phyloP scores from a whole-genome alignment of 2,329 filamentous ascomycete genomes.

The Cryphonectria parasitica region DNA sequence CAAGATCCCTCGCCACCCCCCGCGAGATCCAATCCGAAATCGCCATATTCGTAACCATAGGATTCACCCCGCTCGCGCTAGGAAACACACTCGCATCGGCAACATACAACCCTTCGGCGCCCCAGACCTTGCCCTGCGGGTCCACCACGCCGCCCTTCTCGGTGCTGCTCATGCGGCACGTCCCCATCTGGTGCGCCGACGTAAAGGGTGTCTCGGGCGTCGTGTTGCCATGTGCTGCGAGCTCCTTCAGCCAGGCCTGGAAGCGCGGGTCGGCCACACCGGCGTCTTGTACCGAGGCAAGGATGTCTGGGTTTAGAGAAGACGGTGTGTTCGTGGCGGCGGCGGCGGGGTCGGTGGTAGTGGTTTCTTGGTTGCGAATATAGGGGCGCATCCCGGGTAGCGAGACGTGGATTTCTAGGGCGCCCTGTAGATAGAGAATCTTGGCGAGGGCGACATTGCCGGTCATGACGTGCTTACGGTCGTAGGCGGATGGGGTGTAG shows the following conservation, averaged over 20 bases:
- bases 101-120: conserved; percentile 63
- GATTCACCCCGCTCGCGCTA: conserved; percentile 73
- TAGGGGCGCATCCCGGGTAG: conserved; percentile 67
- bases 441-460: conserved; percentile 72
- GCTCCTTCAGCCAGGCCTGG: conserved; percentile 57
- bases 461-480: conserved; percentile 69
- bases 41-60: conserved; percentile 75
- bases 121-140: conserved; percentile 63
- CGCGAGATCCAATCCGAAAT: conserved; percentile 65
- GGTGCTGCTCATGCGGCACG: conserved; percentile 66
- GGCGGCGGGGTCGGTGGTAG: not conserved
- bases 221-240: conserved; percentile 51
- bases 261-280: conserved; percentile 64
- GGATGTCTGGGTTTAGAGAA: conserved; percentile 5
- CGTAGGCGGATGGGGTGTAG: conserved; percentile 72
- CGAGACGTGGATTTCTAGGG: conserved; percentile 70
- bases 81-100: conserved; percentile 74
- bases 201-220: conserved; percentile 57
- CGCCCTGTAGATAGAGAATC: conserved; percentile 76
- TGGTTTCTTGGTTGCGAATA: conserved; percentile 34
- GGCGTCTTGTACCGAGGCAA: conserved; percentile 31
- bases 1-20: conserved; percentile 52
- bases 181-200: conserved; percentile 77
- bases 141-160: conserved; percentile 57
- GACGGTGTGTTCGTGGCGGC: not conserved